Evolutionary conservation across 306 rosid species (phyloP).

Genomic region (Purshia tridentata): DNA sequence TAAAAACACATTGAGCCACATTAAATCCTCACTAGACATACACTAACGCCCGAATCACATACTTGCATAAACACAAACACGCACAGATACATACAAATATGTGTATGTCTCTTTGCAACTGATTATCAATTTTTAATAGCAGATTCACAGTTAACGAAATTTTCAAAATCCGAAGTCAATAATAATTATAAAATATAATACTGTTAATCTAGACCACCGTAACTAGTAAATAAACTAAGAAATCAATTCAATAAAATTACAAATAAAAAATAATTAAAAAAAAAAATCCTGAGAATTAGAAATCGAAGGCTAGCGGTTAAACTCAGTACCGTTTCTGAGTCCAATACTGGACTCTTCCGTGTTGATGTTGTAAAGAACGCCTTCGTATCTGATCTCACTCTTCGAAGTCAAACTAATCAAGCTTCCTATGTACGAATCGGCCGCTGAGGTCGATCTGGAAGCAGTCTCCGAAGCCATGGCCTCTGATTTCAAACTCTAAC

Average conservation of each 20-base stretch:
- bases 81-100: too few relatives aligned
- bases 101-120: too few relatives aligned
- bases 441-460: slow-evolving; percentile 64
- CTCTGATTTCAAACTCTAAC: slow-evolving; percentile 25
- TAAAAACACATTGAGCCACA: neutral
- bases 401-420: slow-evolving; percentile 80
- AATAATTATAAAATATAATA: neutral
- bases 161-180: neutral
- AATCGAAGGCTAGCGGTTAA: neutral
- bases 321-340: slow-evolving; percentile 55
- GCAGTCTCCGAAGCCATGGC: slow-evolving; percentile 63
- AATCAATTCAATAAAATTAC: neutral
- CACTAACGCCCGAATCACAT: too few relatives aligned
- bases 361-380: slow-evolving; percentile 67
- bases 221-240: neutral
- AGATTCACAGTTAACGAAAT: neutral
- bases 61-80: too few relatives aligned
- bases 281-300: neutral
- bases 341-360: slow-evolving; percentile 81
- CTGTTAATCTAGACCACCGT: neutral
- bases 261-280: neutral
- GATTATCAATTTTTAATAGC: neutral
- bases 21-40: neutral
- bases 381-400: slow-evolving; percentile 87
- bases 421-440: slow-evolving; percentile 76